Base-by-base conservation (phyloP, 2,329 filamentous ascomycete species). In the Elsinoe australis region DNA sequence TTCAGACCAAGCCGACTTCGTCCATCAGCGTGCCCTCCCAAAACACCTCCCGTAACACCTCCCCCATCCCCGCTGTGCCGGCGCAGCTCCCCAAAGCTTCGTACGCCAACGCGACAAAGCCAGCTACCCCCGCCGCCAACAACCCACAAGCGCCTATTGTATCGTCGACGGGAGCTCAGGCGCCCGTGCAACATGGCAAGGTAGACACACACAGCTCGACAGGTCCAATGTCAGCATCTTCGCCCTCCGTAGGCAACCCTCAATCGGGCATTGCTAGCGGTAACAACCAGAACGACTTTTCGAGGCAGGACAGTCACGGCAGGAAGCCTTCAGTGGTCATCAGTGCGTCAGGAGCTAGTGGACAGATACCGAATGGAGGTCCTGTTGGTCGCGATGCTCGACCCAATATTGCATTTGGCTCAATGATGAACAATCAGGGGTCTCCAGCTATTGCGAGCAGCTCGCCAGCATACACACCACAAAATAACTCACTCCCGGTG, bases 251-350 rank as follows among this genome's bases (percentile, higher is more conserved):
- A n/a, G 48, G 26, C 14, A 70, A 73, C 75, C 56, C 73, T 80
- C 67, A 83, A 83, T 41, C 36, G 36, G 36, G 36, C 19, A 41
- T 19, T 19, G 36, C 36, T 18, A 29, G 31, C 32, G 45, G 33
- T 22, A 48, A 47, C 42, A 47, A 72, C 73, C 64, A 71, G 72
- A 56, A 75, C 81, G 55, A 71, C 55, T 54, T 57, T 58, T 54
- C 61, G 60, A 54, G 35, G 34, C 67, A 74, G 48, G 73, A 73
- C 58, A 82, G 87, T 58, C 89, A 96, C 71, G 77, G 74, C 63
- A 80, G 87, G 64, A 95, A 94, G 71, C 81, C 82, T 55, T 95
- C 90, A 14, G 84, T 95, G 61, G 94, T 89, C 60, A 95, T 95
- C 73, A 88, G 80, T 66, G 83, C 87, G 58, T 85, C 85, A 63